Conservation (phyloP, 2,329 filamentous ascomycete species). For the Epichloe elymi region DNA sequence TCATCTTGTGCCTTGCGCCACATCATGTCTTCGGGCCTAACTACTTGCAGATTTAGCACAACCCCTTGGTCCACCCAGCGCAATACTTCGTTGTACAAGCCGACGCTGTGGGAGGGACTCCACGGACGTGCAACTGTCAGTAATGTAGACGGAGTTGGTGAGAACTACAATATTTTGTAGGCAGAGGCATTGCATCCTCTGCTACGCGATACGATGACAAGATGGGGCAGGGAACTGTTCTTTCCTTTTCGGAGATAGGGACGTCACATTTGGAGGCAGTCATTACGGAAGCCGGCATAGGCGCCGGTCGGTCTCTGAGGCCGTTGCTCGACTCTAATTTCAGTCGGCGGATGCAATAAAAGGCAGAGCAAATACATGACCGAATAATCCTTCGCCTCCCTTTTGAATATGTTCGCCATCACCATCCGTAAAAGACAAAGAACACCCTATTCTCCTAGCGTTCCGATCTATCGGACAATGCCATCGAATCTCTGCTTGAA, state of each 20-base stretch:
- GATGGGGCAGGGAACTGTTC: background rate
- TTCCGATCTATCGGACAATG: conserved; percentile 76
- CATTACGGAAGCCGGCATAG: conserved; percentile 46
- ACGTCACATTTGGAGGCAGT: conserved; percentile 24
- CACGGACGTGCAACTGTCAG: background rate
- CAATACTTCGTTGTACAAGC: too few relatives aligned
- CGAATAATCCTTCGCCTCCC: conserved; percentile 19
- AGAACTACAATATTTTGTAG: background rate
- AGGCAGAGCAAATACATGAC: conserved; percentile 29
- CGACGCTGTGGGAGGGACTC: too few relatives aligned
- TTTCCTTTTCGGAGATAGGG: background rate
- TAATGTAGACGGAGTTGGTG: background rate
- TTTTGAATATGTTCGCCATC: conserved; percentile 26
- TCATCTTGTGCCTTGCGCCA: too few relatives aligned
- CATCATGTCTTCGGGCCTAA: too few relatives aligned
- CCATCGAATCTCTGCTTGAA: conserved; percentile 86
- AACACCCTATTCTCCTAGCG: conserved; percentile 2
- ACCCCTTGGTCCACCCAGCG: too few relatives aligned
- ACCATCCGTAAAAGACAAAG: conserved; percentile 25
- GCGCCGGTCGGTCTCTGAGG: conserved; percentile 62
- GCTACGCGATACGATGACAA: background rate
- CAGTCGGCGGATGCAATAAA: conserved; percentile 36
- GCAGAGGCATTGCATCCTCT: background rate
- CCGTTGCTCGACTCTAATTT: conserved; percentile 48
- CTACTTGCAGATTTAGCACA: too few relatives aligned